Percentiles rank a stretch among this genome's conserved stretches.
Evolutionary conservation across 1,139 yeast species (phyloP).

Genomic region (Geotrichum reessii): DNA sequence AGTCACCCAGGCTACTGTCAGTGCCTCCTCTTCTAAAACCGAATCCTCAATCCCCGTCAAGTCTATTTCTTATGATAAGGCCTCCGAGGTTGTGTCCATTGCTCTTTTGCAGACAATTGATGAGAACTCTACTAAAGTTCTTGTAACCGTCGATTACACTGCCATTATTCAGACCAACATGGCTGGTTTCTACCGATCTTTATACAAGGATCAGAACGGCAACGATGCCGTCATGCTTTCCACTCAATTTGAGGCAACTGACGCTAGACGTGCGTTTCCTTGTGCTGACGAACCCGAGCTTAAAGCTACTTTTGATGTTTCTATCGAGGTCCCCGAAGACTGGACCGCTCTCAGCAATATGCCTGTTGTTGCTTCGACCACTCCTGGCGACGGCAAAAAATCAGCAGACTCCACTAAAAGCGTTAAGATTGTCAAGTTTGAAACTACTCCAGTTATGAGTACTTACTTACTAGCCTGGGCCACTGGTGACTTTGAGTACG

Average conservation of each 20-base stretch:
- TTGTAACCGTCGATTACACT: slow-evolving; percentile 40
- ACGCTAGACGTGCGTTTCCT: slow-evolving; percentile 87
- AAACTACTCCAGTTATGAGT: slow-evolving; percentile 65
- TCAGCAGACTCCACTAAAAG: slow-evolving; percentile 29
- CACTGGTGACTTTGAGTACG: slow-evolving; percentile 67
- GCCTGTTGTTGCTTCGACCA: slow-evolving; percentile 55
- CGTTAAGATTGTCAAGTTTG: slow-evolving; percentile 41
- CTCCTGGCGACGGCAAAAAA: slow-evolving; percentile 46
- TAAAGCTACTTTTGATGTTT: slow-evolving; percentile 70
- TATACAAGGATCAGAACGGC: slow-evolving; percentile 53
- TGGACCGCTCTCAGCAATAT: slow-evolving; percentile 73
- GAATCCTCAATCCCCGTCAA: slow-evolving; percentile 24
- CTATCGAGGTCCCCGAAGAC: slow-evolving; percentile 53
- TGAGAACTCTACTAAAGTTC: slow-evolving; percentile 26
- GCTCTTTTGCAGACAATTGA: slow-evolving; percentile 28
- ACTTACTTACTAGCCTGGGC: slow-evolving; percentile 75
- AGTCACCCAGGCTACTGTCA: slow-evolving; percentile 21
- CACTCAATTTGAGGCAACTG: slow-evolving; percentile 87
- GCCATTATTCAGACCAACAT: slow-evolving; percentile 57
- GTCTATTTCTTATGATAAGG: slow-evolving; percentile 25
- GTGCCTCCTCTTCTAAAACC: slow-evolving; percentile 25
- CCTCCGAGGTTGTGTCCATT: slow-evolving; percentile 35
- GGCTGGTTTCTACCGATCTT: slow-evolving; percentile 84
- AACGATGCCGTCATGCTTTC: slow-evolving; percentile 61
- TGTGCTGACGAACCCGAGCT: slow-evolving; percentile 83